Conservation (phyloP, 495 filamentous ascomycete species). For the Geopyxis carbonaria region DNA sequence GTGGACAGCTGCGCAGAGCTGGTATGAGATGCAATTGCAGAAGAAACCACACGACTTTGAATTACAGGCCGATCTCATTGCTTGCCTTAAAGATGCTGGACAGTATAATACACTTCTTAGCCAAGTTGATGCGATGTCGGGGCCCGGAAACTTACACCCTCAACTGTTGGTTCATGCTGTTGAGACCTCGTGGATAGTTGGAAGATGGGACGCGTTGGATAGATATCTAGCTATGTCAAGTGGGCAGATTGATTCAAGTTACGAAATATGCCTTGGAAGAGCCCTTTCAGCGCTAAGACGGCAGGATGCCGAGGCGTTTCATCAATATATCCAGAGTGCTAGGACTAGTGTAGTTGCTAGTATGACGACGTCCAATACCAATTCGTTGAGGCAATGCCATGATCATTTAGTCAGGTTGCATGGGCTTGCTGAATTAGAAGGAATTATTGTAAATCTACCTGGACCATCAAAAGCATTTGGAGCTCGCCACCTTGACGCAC, state of each 20-base stretch:
- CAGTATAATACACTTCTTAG: conserved; percentile 66
- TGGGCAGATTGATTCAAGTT: conserved; percentile 44
- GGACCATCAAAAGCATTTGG: conserved; percentile 34
- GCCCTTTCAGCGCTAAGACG: conserved; percentile 49
- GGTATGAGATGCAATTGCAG: conserved; percentile 80
- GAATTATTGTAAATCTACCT: conserved; percentile 33
- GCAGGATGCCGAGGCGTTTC: conserved; percentile 38
- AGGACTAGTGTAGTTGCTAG: conserved; percentile 53
- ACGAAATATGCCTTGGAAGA: conserved; percentile 64
- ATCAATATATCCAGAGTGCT: conserved; percentile 40
- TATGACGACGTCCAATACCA: conserved; percentile 53
- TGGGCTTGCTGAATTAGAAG: conserved; percentile 55
- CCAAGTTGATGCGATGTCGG: conserved; percentile 57
- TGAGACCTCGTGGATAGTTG: conserved; percentile 80
- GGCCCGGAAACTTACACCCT: conserved; percentile 34
- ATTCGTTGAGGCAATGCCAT: conserved; percentile 66
- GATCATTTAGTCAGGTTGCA: conserved; percentile 69
- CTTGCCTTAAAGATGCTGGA: conserved; percentile 79
- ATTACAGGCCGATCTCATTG: conserved; percentile 65
- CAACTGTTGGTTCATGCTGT: conserved; percentile 60
- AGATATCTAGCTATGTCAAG: conserved; percentile 43
- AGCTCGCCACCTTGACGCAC: too few species aligned
- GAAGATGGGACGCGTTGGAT: conserved; percentile 58
- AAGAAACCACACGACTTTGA: conserved; percentile 60
- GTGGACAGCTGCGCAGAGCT: conserved; percentile 94